Evolutionary conservation across 805 yeast species (phyloP).

Genomic region (Kockiozyma suomiensis): DNA sequence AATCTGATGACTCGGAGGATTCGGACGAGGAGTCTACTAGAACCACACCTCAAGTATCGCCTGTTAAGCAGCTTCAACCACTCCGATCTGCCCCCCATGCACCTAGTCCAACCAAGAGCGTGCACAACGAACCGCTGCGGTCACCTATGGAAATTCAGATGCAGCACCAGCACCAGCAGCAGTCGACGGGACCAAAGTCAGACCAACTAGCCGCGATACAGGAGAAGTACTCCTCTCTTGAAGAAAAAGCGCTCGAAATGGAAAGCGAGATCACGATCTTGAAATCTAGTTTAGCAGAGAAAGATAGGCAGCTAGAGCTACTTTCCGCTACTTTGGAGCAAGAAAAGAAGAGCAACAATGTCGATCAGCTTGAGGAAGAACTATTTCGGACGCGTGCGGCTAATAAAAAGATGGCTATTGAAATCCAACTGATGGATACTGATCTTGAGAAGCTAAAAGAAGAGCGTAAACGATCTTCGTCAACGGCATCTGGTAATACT

Average conservation of each 20-base stretch:
- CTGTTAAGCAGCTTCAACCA: neutral
- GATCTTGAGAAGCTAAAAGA: slow-evolving; percentile 38
- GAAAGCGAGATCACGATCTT: neutral
- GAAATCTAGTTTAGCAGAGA: slow-evolving; percentile 30
- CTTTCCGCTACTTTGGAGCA: slow-evolving; percentile 51
- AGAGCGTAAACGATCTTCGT: slow-evolving; percentile 15
- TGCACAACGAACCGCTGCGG: neutral
- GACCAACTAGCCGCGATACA: neutral
- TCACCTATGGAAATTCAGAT: slow-evolving; percentile 6
- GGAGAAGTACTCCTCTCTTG: slow-evolving; percentile 8
- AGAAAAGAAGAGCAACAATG: neutral
- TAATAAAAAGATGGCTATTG: slow-evolving; percentile 22
- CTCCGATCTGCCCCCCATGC: slow-evolving; percentile 9
- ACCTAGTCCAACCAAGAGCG: neutral
- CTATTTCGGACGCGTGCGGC: slow-evolving; percentile 24
- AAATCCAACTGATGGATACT: slow-evolving; percentile 46
- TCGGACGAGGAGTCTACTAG: slow-evolving; percentile 37
- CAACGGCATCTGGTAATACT: neutral
- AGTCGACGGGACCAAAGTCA: neutral
- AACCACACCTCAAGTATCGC: neutral
- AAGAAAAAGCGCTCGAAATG: neutral
- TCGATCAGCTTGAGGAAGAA: slow-evolving; percentile 12
- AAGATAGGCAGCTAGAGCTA: slow-evolving; percentile 50
- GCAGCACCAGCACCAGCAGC: slow-evolving; percentile 8
- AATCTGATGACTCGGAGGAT: slow-evolving; percentile 80